Evolutionary conservation across 805 yeast species (phyloP).

Genomic region (Ogataea corticis): DNA sequence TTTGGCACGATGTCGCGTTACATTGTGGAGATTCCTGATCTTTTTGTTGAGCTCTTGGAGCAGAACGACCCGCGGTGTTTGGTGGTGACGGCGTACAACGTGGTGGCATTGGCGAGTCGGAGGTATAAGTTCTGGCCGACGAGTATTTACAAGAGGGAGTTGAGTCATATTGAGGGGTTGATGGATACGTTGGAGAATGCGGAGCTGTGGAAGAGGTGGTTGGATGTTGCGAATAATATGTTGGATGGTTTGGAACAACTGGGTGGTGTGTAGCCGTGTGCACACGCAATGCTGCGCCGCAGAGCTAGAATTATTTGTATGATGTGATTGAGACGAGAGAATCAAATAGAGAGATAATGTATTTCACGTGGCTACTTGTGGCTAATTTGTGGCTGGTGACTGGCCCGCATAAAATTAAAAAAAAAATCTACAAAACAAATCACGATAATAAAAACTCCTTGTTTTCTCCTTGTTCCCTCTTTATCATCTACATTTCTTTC

Average conservation of each 20-base stretch:
- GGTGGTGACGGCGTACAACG: conserved; percentile 21
- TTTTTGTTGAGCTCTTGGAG: conserved; percentile 18
- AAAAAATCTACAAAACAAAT: no score
- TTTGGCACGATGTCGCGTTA: conserved; percentile 24
- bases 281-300: no score
- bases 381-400: no score
- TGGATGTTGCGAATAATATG: conserved; percentile 17
- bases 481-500: not conserved
- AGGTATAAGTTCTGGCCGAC: conserved; percentile 22
- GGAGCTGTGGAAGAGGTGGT: conserved; percentile 21
- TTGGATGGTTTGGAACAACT: conserved; percentile 8
- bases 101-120: conserved; percentile 18
- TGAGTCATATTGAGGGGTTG: conserved; percentile 12
- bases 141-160: conserved; percentile 15
- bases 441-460: no score
- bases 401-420: no score
- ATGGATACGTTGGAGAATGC: conserved; percentile 16
- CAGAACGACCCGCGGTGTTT: conserved; percentile 25
- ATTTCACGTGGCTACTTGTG: no score
- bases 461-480: no score
- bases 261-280: no score
- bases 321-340: no score
- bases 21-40: conserved; percentile 23
- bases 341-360: no score
- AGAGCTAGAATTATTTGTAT: not conserved